Conservation (phyloP, 306 rosid genomes). For the Casuarina equisetifolia region DNA sequence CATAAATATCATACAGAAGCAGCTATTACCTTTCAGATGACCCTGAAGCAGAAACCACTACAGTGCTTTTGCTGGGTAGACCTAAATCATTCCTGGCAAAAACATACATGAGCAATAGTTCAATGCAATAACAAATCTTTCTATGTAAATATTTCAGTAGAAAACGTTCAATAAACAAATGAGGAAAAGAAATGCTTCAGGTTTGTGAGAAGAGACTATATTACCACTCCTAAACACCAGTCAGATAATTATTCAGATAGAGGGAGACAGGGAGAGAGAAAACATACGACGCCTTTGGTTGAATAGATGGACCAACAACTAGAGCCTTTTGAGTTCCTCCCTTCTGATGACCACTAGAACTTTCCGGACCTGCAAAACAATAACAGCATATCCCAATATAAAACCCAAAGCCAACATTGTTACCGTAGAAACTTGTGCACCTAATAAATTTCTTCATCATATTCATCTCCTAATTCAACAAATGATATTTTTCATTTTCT, state of each 20-base stretch:
- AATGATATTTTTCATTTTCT: background rate
- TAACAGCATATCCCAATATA: background rate
- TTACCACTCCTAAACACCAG: background rate
- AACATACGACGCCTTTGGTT: constrained; percentile 61
- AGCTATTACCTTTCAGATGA: constrained; percentile 77
- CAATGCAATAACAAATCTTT: constrained; percentile 17
- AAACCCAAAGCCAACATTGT: background rate
- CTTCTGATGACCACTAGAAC: constrained; percentile 48
- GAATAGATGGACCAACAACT: constrained; percentile 84
- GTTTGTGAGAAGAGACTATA: background rate
- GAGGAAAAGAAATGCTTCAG: no score
- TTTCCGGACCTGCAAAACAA: constrained; percentile 52
- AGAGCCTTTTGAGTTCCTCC: constrained; percentile 64
- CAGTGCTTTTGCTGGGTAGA: constrained; percentile 56
- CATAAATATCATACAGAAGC: constrained; percentile 24
- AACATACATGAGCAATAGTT: constrained; percentile 29
- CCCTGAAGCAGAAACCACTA: constrained; percentile 56
- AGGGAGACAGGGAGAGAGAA: background rate
- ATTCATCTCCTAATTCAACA: background rate
- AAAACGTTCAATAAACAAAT: background rate
- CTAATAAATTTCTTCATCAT: background rate
- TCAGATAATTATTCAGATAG: background rate
- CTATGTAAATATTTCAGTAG: background rate
- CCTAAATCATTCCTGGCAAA: constrained; percentile 62
- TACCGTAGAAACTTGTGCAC: background rate